Conservation (phyloP, 495 filamentous ascomycete species). For the Xylaria venustula region DNA sequence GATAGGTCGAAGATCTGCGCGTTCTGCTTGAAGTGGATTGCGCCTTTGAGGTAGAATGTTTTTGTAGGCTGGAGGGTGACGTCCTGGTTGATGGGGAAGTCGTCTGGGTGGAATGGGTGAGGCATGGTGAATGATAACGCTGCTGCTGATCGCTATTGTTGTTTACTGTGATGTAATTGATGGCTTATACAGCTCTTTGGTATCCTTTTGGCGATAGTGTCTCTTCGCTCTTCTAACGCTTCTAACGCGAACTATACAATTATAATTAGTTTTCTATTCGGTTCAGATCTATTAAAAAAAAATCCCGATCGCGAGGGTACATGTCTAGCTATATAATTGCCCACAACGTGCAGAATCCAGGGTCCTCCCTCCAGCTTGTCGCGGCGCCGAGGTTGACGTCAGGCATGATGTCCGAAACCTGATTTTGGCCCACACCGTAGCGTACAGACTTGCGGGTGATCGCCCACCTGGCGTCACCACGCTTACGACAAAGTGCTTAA, state of each 20-base stretch:
- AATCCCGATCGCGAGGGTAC: background rate
- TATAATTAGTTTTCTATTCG: background rate
- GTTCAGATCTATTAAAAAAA: background rate
- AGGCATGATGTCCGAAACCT: slow-evolving; percentile 21
- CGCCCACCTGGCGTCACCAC: slow-evolving; percentile 26
- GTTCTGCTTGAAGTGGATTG: slow-evolving; percentile 29
- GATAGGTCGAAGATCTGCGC: slow-evolving; percentile 24
- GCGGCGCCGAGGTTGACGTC: slow-evolving; percentile 28
- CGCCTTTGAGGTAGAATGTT: slow-evolving; percentile 26
- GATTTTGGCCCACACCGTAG: slow-evolving; percentile 22
- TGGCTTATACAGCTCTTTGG: background rate
- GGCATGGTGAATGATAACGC: slow-evolving; percentile 15
- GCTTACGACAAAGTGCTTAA: background rate
- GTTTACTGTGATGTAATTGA: background rate
- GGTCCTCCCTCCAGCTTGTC: background rate
- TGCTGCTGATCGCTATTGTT: background rate
- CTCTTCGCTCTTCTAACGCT: background rate
- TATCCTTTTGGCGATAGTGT: background rate
- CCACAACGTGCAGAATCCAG: background rate
- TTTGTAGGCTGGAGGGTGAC: slow-evolving; percentile 19
- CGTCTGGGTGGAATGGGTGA: slow-evolving; percentile 30
- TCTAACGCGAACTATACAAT: background rate
- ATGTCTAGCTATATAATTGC: background rate
- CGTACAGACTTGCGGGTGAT: slow-evolving; percentile 13
- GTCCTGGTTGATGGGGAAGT: slow-evolving; percentile 30